A percentile compares a stretch with the other conserved stretches of the same genome.
phyloP scores from a whole-genome alignment of 345 rosid species.

The Diplotaxis tenuifolia region DNA sequence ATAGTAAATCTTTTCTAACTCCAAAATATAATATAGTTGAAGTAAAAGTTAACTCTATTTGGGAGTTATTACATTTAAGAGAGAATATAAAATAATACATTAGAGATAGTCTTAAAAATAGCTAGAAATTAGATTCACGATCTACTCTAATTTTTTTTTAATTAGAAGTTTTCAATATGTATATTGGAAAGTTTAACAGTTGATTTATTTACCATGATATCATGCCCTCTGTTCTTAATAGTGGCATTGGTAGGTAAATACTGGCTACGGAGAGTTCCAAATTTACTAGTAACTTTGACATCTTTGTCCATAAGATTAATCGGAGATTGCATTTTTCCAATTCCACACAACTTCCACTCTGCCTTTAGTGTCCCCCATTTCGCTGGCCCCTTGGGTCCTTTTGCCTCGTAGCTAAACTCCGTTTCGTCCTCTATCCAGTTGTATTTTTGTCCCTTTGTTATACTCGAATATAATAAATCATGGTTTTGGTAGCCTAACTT shows the following conservation, averaged over 20 bases:
- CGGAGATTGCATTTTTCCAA: conserved; percentile 86
- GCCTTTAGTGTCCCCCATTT: conserved; percentile 67
- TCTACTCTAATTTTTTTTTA: not conserved
- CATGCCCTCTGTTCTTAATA: conserved; percentile 80
- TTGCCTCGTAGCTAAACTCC: conserved; percentile 51
- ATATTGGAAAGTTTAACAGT: not conserved
- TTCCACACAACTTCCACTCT: conserved; percentile 59
- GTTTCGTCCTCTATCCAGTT: conserved; percentile 52
- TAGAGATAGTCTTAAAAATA: not conserved
- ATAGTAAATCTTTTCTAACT: not conserved
- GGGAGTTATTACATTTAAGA: not conserved
- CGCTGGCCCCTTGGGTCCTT: conserved; percentile 52
- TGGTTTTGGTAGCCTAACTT: not conserved
- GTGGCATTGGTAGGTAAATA: conserved; percentile 59
- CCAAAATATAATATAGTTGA: too few relatives aligned
- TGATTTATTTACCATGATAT: conserved; percentile 56
- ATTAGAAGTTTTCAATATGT: too few relatives aligned
- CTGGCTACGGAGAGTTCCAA: conserved; percentile 46
- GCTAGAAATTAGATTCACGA: not conserved
- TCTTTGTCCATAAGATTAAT: conserved; percentile 51
- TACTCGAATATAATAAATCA: not conserved
- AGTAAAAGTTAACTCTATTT: not conserved
- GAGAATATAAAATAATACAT: too few relatives aligned
- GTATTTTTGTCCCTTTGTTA: not conserved
- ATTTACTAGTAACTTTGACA: conserved; percentile 43